Base-by-base conservation (phyloP, 2,329 filamentous ascomycete species). In the Fusarium sp. region DNA sequence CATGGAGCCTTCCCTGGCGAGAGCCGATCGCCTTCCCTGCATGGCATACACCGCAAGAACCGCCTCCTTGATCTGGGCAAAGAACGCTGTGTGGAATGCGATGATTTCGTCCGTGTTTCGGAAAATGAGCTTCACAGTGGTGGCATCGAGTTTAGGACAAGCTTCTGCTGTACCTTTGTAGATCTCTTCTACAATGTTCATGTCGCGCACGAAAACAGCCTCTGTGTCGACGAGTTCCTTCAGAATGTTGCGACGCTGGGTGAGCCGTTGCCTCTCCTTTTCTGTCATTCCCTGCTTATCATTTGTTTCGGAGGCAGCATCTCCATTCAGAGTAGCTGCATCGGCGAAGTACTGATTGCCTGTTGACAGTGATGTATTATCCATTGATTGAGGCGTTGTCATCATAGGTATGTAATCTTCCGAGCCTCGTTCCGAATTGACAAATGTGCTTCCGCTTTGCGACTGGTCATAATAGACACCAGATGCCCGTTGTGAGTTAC, bases 181-280 rank as follows among this genome's bases (percentile, higher is more conserved):
- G 57, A 99, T 98, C 77, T 98, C 94, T 76, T 97, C 94, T 4
- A 97, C 92, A 56, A 99, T 95, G 78, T 94, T 97, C 93, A 99
- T 95, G 78, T 99, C 96, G 69, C 94, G 90, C 60, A 97, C 90
- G 80, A 97, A 98, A 8, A 91, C 90, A 49, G 94, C 90, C 78
- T 99, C 96, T 0, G 96, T 99, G 75, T 98, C 94, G 47, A 98
- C 87, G 40, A 99, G 84, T 79, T 99, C 96, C 77, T 95, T 94
- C 75, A 98, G 91, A 49, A 97, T 90, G 77, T 97, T 90, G 57
- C 91, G 89, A 22, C 96, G 91, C 77, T 95, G 92, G 52, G 88
- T 88, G 11, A 98, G 83, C n/a, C 92, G 89, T 65, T 91, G 91
- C 65, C 87, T 87, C 69, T 91, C 88, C 65, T 90, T 86, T 30